A percentile compares a stretch with the other conserved stretches of the same genome.
phyloP scores from a whole-genome alignment of 176 grass and related monocot genomes.

The Eremochloa ophiuroides region DNA sequence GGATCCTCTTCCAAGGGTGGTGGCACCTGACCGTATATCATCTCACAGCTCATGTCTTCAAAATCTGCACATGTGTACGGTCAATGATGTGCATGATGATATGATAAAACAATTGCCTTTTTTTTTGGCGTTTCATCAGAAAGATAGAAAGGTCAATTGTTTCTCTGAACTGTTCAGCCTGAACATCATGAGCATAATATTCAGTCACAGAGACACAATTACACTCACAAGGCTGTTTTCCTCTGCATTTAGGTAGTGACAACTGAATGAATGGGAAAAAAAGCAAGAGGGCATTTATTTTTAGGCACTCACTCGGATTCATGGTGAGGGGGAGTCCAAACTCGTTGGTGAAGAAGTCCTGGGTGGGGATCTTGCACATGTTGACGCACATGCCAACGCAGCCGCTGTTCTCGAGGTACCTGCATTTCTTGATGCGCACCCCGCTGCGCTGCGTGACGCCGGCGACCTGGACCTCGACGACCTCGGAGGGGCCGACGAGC shows the following conservation, averaged over 20 bases:
- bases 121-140: too few relatives aligned
- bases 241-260: background rate
- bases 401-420: constrained; percentile 83
- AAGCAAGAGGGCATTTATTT: too few relatives aligned
- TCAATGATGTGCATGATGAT: background rate
- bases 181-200: background rate
- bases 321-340: constrained; percentile 96
- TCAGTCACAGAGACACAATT: background rate
- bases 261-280: background rate
- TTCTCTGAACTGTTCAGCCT: background rate
- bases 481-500: constrained; percentile 89
- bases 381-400: constrained; percentile 98
- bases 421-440: constrained; percentile 83
- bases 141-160: background rate
- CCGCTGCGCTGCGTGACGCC: constrained; percentile 73
- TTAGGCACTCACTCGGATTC: constrained; percentile 59
- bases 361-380: constrained; percentile 86
- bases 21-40: constrained; percentile 86
- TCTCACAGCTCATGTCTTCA: constrained; percentile 97
- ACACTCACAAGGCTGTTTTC: background rate
- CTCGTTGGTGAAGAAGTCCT: constrained; percentile 91
- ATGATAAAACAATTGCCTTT: background rate
- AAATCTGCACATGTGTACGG: constrained; percentile 51
- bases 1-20: constrained; percentile 83
- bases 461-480: constrained; percentile 68